Evolutionary conservation across 805 yeast species (phyloP).

Genomic region (Cyberlindnera xylosilytica): DNA sequence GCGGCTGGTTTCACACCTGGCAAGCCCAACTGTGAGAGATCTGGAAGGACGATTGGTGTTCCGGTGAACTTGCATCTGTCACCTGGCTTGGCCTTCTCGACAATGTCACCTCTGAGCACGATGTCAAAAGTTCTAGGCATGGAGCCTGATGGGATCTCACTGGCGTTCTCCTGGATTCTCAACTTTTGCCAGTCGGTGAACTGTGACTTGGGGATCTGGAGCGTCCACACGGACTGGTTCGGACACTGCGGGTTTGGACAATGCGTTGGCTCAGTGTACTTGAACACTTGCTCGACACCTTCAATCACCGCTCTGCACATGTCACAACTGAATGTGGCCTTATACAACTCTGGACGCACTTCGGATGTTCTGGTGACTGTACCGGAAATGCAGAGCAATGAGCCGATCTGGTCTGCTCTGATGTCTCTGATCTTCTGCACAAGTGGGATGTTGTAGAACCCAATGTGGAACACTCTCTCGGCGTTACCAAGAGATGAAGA

Average conservation of each 20-base stretch:
- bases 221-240: conserved; percentile 81
- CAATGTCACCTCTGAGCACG: conserved; percentile 87
- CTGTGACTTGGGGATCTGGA: conserved; percentile 77
- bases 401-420: conserved; percentile 84
- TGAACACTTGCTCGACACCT: conserved; percentile 89
- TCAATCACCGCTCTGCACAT: conserved; percentile 80
- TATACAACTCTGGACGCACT: conserved; percentile 90
- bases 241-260: conserved; percentile 88
- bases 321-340: conserved; percentile 87
- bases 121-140: conserved; percentile 98
- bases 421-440: conserved; percentile 85
- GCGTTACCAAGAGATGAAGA: conserved; percentile 45
- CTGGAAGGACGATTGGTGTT: conserved; percentile 92
- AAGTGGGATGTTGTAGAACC: conserved; percentile 82
- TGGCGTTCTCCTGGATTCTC: conserved; percentile 93
- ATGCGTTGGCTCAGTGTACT: conserved; percentile 89
- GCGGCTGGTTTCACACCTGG: conserved; percentile 93
- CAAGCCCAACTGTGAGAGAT: conserved; percentile 85
- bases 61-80: conserved; percentile 94
- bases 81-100: conserved; percentile 96
- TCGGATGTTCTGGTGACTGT: conserved; percentile 96
- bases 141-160: conserved; percentile 95
- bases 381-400: conserved; percentile 80
- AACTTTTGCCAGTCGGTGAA: conserved; percentile 97
- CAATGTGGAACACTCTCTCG: conserved; percentile 83